Conservation (phyloP, 192 early-diverging fungal species). For the Funneliformis mosseae region DNA sequence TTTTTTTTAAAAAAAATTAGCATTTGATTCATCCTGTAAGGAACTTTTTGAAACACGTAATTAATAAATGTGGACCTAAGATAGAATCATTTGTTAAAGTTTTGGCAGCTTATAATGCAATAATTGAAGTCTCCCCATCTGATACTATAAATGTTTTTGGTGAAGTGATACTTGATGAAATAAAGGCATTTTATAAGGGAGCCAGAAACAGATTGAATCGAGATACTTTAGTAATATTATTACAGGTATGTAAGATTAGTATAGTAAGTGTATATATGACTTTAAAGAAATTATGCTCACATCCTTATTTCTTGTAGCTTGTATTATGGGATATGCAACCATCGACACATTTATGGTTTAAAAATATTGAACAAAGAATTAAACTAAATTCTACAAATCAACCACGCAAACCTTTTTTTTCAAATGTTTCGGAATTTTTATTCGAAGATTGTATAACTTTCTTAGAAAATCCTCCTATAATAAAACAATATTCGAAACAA, state of each 20-base stretch:
- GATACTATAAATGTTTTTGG: slow-evolving; percentile 41
- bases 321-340: slow-evolving; percentile 44
- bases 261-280: not conserved
- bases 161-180: slow-evolving; percentile 47
- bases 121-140: slow-evolving; percentile 33
- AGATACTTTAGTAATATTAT: slow-evolving; percentile 44
- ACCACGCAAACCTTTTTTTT: slow-evolving; percentile 39
- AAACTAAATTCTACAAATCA: not conserved
- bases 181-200: slow-evolving; percentile 31
- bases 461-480: slow-evolving; percentile 36
- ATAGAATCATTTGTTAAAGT: slow-evolving; percentile 44
- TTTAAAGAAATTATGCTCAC: not conserved
- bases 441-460: slow-evolving; percentile 38
- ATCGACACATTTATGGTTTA: slow-evolving; percentile 35
- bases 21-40: slow-evolving; percentile 38
- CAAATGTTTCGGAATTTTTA: slow-evolving; percentile 35
- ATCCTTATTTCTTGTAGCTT: slow-evolving; percentile 32
- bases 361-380: slow-evolving; percentile 39
- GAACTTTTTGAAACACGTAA: slow-evolving; percentile 40
- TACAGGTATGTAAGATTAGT: slow-evolving; percentile 38
- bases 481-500: slow-evolving; percentile 43
- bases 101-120: slow-evolving; percentile 40
- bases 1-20: slow-evolving; percentile 28
- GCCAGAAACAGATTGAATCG: slow-evolving; percentile 33
- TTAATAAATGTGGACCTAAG: slow-evolving; percentile 38